phyloP scores from a whole-genome alignment of 2,329 filamentous ascomycete species.

The Alternaria incomplexa region DNA sequence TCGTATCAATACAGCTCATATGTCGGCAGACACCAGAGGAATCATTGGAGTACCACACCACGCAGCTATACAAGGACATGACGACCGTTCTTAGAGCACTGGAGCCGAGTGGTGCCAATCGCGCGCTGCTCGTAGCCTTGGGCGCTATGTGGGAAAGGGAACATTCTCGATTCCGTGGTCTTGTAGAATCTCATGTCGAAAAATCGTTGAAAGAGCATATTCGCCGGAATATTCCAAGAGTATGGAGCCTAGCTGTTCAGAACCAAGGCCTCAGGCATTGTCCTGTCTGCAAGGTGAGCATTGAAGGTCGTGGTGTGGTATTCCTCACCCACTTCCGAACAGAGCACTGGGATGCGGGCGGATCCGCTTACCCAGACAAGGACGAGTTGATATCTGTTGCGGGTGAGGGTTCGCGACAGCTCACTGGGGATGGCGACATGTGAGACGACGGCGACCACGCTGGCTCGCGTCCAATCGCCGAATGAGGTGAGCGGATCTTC shows the following conservation, averaged over 20 bases:
- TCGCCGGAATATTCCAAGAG: background rate
- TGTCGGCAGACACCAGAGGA: background rate
- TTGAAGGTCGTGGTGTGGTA: background rate
- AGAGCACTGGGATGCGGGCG: background rate
- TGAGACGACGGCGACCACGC: background rate
- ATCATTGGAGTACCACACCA: background rate
- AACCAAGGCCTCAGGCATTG: background rate
- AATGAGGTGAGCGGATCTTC: accelerated
- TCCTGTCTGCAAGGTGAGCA: background rate
- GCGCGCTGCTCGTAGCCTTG: background rate
- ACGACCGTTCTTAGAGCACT: background rate
- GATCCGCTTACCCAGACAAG: background rate
- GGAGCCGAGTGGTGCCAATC: background rate
- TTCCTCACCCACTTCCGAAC: background rate
- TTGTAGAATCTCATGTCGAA: background rate
- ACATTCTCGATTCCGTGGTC: background rate
- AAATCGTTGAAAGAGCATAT: background rate
- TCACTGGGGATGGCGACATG: background rate
- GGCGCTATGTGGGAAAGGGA: background rate
- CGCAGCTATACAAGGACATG: background rate
- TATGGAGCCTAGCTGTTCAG: background rate
- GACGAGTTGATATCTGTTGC: background rate
- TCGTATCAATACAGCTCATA: background rate
- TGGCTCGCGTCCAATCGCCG: background rate
- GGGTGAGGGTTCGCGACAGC: accelerated